Evolutionary conservation across 2,329 filamentous ascomycete genomes (phyloP), one percentile per base, ranked within the genome.

Genomic region (Sphaerulina vaccinii): DNA sequence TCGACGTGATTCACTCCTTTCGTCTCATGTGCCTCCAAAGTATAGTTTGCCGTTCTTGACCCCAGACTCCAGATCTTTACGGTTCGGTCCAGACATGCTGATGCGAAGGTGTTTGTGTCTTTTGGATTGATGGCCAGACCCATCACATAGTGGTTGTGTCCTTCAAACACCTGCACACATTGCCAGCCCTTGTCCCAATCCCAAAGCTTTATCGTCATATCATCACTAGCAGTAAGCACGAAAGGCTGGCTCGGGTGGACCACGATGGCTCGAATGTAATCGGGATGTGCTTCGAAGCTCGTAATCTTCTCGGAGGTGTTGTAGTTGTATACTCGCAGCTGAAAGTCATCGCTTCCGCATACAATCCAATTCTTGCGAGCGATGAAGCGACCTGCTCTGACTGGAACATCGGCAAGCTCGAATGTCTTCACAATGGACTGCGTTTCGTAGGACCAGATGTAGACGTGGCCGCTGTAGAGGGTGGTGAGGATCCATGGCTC

Each of bases 171-270:
- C 71, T 96, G 90, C 24, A 97, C 89, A 69, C 92, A 97, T 72
- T 96, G 96, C 93, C 93, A 99, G 62, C 84, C 84, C 73, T 93
- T 95, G 65, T 99, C 93, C 93, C 93, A 99, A 71, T 99, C 91
- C 91, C 93, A 99, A 44, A 96, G 80, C 79, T 93, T 96, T 70
- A 96, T 96, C 51, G 90, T 96, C 90, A 96, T 95, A 70, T 96
- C 91, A 86, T 96, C 91, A 59, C 88, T 93, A 59, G 93, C 93
- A 49, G 93, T 99, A 54, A 99, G 79, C 47, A 97, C 89, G 67
- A 96, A 97, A 1, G 93, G 91, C 69, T 96, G 90, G 38, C 90
- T 90, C 5, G 93, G 93, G 71, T 99, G 93, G 32, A 99, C 89
- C 58, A 86, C 90, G 63, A 99, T 96, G 44, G 93, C 91, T 65